A percentile compares a stretch with the other conserved stretches of the same genome.
These are phyloP conservation scores for Fusarium austroafricanum DNA, from an alignment of 2,329 filamentous ascomycete genomes.

Conservation along the genomic window DNA sequence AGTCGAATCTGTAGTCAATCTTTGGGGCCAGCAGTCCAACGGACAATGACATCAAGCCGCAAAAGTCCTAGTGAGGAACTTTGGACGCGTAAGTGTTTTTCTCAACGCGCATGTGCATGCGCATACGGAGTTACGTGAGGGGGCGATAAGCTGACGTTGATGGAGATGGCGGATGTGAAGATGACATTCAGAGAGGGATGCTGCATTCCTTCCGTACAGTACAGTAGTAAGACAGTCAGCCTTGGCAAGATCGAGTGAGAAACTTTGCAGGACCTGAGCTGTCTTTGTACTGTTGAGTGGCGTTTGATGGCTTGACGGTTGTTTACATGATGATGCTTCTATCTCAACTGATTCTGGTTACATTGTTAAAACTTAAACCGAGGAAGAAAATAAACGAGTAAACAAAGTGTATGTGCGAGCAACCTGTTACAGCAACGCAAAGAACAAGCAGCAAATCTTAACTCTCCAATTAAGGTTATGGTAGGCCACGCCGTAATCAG, in stretches of 20 bases:
- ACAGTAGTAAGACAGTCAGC: slow-evolving; percentile 11
- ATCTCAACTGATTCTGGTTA: not conserved
- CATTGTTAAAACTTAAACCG: not conserved
- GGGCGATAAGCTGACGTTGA: slow-evolving; percentile 25
- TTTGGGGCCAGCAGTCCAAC: slow-evolving; percentile 1
- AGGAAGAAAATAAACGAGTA: not conserved
- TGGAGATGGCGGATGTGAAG: not conserved
- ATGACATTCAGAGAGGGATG: slow-evolving; percentile 2
- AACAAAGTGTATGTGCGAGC: not conserved
- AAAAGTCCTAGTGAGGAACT: slow-evolving; percentile 10
- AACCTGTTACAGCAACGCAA: slow-evolving; percentile 1
- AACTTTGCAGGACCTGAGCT: not conserved
- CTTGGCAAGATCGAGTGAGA: slow-evolving; percentile 9
- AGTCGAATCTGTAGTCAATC: not conserved
- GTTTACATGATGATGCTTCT: not conserved
- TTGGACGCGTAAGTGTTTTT: slow-evolving; percentile 31
- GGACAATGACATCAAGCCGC: not conserved
- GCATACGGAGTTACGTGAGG: slow-evolving; percentile 7
- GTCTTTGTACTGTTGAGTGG: not conserved
- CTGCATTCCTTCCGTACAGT: no score
- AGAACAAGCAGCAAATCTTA: slow-evolving; percentile 5
- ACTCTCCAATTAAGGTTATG: not conserved
- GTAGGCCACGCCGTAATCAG: slow-evolving; percentile 2
- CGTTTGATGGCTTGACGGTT: not conserved
- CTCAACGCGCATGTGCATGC: slow-evolving; percentile 5